Conservation (phyloP, 2,329 filamentous ascomycete species). For the Diaporthe citriasiana region DNA sequence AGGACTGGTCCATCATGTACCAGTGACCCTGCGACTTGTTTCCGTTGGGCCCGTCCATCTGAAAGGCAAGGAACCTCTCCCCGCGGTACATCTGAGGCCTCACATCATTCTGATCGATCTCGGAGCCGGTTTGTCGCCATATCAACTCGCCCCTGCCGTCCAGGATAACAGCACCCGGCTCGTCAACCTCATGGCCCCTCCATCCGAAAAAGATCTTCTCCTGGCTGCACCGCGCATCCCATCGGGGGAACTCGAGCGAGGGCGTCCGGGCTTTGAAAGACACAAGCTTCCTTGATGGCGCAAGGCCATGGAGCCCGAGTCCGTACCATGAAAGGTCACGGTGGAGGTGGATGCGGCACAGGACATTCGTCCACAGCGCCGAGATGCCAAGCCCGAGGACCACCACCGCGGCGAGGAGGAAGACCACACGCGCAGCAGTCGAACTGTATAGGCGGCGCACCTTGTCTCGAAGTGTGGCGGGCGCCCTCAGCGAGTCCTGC, state of each 20-base stretch:
- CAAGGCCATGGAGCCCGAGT: slow-evolving; percentile 37
- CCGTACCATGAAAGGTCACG: slow-evolving; percentile 42
- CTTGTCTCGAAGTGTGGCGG: background rate
- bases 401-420: slow-evolving; percentile 18
- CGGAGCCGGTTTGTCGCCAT: slow-evolving; percentile 45
- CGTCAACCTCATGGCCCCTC: slow-evolving; percentile 42
- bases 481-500: background rate
- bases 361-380: slow-evolving; percentile 34
- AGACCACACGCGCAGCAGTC: slow-evolving; percentile 1
- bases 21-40: slow-evolving; percentile 38
- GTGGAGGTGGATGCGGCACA: slow-evolving; percentile 39
- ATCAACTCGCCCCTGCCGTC: slow-evolving; percentile 47
- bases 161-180: slow-evolving; percentile 47
- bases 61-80: slow-evolving; percentile 53
- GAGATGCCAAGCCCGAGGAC: slow-evolving; percentile 30
- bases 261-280: slow-evolving; percentile 42
- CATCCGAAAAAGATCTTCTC: slow-evolving; percentile 43
- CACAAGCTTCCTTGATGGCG: slow-evolving; percentile 38
- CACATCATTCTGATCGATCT: slow-evolving; percentile 41
- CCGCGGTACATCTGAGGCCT: slow-evolving; percentile 52
- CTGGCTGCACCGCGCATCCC: slow-evolving; percentile 43
- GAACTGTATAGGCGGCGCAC: background rate
- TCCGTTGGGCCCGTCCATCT: slow-evolving; percentile 45
- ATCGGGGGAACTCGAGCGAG: slow-evolving; percentile 42
- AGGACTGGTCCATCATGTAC: slow-evolving; percentile 42